phyloP scores from a whole-genome alignment of 768 basidiomycete genomes.

The Psilocybe cyanescens region DNA sequence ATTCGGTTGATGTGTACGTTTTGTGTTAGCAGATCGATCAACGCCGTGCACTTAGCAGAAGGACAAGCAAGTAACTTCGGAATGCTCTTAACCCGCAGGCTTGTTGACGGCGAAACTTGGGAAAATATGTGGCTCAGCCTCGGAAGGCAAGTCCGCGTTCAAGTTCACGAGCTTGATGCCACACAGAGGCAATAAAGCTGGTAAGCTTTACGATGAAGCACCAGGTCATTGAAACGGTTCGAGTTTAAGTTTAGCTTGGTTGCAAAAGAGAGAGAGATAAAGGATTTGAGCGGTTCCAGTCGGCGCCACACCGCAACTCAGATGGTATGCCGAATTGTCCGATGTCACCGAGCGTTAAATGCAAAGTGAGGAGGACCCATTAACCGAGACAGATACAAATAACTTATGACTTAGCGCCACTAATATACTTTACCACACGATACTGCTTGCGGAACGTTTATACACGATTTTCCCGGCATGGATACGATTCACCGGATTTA shows the following conservation, averaged over 20 bases:
- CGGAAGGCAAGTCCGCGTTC: neutral
- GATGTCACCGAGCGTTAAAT: neutral
- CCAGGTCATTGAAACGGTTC: neutral
- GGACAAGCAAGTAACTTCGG: neutral
- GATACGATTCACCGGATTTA: too few relatives aligned
- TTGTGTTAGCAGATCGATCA: too few relatives aligned
- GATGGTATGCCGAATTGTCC: neutral
- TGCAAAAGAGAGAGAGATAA: neutral
- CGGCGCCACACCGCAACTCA: neutral
- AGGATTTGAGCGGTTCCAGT: neutral
- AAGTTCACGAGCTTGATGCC: too few relatives aligned
- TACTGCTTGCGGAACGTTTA: too few relatives aligned
- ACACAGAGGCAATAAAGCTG: too few relatives aligned
- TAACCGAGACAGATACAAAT: conserved; percentile 3
- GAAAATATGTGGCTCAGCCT: neutral
- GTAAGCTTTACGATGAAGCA: neutral
- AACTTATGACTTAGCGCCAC: neutral
- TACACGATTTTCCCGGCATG: too few relatives aligned
- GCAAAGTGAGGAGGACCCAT: neutral
- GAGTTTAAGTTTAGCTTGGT: neutral
- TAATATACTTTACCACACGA: too few relatives aligned
- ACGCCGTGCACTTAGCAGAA: too few relatives aligned
- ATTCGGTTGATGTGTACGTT: too few relatives aligned
- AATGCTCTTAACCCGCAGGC: neutral
- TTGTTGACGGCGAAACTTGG: neutral